Evolutionary conservation across 2,329 filamentous ascomycete genomes (phyloP), one percentile per base, ranked within the genome.

Genomic region (Malbranchea zuffiana): DNA sequence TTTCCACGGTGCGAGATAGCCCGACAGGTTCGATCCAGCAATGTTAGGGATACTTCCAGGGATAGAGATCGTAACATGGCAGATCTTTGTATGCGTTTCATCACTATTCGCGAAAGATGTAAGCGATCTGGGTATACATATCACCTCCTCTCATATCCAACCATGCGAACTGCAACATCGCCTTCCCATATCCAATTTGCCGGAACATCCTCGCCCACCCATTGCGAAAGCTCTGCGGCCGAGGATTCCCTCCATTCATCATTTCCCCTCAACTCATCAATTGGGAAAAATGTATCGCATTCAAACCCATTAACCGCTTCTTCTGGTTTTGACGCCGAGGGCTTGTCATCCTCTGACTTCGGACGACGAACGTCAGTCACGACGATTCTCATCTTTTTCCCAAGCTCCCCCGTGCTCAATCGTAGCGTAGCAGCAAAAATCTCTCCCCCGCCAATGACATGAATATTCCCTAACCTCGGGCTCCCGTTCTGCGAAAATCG

Each of bases 401-500:
- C 31, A 13, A 40, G 19, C 3, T 17, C 21, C 7, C 39, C 17
- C 6, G 25, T 11, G 20, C 34, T 27, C 28, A 55, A 38, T 7
- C 47, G 35, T 52, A 96, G 65, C 10, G 84, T 79, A 15, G 78
- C 72, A 25, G 65, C 67, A 60, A 96, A 98, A 46, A 96, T 79
- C 62, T 86, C 80, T 39, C 77, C 82, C 3, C 90, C 90, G 16
- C 90, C 90, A 50, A 98, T 95, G 28, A 96, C 74, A 59, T 87
- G 96, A 3, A 85, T 69, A 48, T 73, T 72, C 6, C 69, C 72
- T 21, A 78, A 49, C 8, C 44, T 51, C 28, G 46, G 48, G 31
- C 43, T 21, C 19, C 39, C 32, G 6, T 29, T 25, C 5, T 31
- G 35, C 3, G 42, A 39, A 11, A 32, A 35, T 4, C 21, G 24